Base-by-base conservation (phyloP, 441 rosid species). In the Pelargonium fulgidum region DNA sequence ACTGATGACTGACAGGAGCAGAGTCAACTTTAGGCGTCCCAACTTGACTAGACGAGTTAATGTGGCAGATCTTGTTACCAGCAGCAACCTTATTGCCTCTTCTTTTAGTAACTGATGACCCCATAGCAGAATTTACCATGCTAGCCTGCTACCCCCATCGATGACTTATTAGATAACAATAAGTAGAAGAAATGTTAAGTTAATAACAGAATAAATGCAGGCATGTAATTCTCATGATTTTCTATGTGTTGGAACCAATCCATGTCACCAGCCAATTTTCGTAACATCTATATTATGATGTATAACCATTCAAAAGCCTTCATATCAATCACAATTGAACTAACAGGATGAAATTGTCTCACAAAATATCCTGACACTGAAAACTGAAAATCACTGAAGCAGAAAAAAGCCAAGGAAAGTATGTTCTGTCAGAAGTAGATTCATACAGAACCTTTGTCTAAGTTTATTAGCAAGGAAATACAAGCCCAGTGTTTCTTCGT, bases 141-240 rank as follows among this genome's bases (percentile, higher is more conserved):
- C 72, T 70, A 68, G 54, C 77, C 85, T 82, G 72, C 82, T 11
- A 50, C 9, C 29, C 36, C 29, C 44, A 70, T 13, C 47, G 62
- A 58, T 52, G 58, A 22, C 67, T 17, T 63, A 47, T 76, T 39
- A 63, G 29, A 47, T 47, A 7, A 56, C 68, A 42, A 61, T 22
- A 61, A 42, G 1, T 73, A 76, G 69, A 17, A 47, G 13, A 61
- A 61, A 61, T 4, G 26, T 61, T 11, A 61, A 61, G 64, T n/a
- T 61, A 59, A 56, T 22, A 59, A 19, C 63, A 59, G 11, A 19
- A 22, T 20, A 59, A 59, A 59, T 22, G 24, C 22, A 59, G 20
- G 13, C 63, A 59, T 59, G 63, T 59, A 14, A 59, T 59, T 26
- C 63, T 59, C 63, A 19, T 19, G 63, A 59, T 22, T 59, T 58